A percentile compares a stretch with the other conserved stretches of the same genome.
Conservation (phyloP, 2,329 filamentous ascomycete species). For the Pseudopithomyces maydicus region DNA sequence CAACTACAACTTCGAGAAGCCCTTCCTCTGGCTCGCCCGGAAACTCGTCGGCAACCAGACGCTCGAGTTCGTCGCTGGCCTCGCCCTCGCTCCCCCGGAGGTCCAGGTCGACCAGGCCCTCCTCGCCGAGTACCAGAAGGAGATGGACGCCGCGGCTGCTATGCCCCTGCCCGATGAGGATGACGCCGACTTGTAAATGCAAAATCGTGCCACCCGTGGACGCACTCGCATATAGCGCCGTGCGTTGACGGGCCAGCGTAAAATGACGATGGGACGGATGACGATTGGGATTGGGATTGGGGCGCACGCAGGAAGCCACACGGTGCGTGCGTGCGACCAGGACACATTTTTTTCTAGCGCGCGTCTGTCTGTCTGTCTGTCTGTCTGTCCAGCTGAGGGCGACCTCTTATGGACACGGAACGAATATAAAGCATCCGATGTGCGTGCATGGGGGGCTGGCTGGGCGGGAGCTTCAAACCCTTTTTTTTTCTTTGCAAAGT, state of each 20-base stretch:
- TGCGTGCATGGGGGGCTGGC: conserved; percentile 7
- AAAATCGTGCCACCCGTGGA: conserved; percentile 23
- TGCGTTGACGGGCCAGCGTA: conserved; percentile 34
- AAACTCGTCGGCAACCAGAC: conserved; percentile 95
- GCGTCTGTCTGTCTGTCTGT: conserved; percentile 32
- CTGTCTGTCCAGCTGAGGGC: conserved; percentile 19
- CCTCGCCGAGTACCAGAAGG: conserved; percentile 80
- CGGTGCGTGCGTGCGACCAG: conserved; percentile 9
- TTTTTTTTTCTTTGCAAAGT: conserved; percentile 13
- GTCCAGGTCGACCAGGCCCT: conserved; percentile 85
- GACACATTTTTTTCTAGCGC: conserved; percentile 33
- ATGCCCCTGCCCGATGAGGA: conserved; percentile 95
- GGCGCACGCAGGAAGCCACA: conserved; percentile 20
- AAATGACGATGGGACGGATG: conserved; percentile 30
- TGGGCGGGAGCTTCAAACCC: conserved; percentile 17
- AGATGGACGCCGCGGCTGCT: conserved; percentile 80
- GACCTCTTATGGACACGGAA: not conserved
- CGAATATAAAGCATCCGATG: too few species aligned
- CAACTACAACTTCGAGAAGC: conserved; percentile 99
- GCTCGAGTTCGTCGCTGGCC: conserved; percentile 93
- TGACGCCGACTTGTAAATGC: conserved; percentile 67
- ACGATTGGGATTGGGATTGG: conserved; percentile 17
- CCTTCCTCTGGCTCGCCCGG: conserved; percentile 98
- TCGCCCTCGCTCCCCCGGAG: conserved; percentile 91
- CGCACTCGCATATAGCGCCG: conserved; percentile 4